These are phyloP conservation scores for Pulveroboletus sp. DNA, from an alignment of 768 basidiomycete species.

Conservation along the genomic window DNA sequence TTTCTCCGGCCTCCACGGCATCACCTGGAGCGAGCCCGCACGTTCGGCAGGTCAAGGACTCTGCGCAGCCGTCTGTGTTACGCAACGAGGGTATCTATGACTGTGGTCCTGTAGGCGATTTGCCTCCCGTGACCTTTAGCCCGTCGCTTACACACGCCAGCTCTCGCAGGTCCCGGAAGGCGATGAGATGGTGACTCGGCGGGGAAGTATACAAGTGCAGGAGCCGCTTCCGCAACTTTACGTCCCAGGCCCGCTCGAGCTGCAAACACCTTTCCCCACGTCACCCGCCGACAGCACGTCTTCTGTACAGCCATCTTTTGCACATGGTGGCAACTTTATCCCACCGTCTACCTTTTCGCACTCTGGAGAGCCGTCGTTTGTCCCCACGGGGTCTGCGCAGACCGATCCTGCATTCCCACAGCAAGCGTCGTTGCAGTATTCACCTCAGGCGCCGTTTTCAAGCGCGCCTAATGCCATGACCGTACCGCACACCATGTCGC, in stretches of 20 bases:
- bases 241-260: conserved; percentile 15
- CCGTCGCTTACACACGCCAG: conserved; percentile 4
- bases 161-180: conserved; percentile 23
- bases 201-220: conserved; percentile 23
- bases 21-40: conserved; percentile 39
- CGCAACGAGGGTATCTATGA: conserved; percentile 28
- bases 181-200: conserved; percentile 24
- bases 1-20: conserved; percentile 45
- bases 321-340: conserved; percentile 13
- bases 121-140: not conserved
- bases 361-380: conserved; percentile 17
- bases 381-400: conserved; percentile 12
- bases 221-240: conserved; percentile 24
- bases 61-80: conserved; percentile 14
- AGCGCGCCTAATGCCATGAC: conserved; percentile 11
- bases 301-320: conserved; percentile 15
- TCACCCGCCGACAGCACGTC: conserved; percentile 18
- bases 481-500: conserved; percentile 12
- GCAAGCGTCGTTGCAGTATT: conserved; percentile 17
- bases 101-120: conserved; percentile 21
- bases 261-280: conserved; percentile 14
- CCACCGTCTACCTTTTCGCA: conserved; percentile 11
- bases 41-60: conserved; percentile 23
- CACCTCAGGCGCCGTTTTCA: conserved; percentile 18
- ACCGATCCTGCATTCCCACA: conserved; percentile 12